Evolutionary conservation across 768 basidiomycete species (phyloP), one percentile per base, ranked within the genome.

Genomic region (Infundibulicybe gibba): DNA sequence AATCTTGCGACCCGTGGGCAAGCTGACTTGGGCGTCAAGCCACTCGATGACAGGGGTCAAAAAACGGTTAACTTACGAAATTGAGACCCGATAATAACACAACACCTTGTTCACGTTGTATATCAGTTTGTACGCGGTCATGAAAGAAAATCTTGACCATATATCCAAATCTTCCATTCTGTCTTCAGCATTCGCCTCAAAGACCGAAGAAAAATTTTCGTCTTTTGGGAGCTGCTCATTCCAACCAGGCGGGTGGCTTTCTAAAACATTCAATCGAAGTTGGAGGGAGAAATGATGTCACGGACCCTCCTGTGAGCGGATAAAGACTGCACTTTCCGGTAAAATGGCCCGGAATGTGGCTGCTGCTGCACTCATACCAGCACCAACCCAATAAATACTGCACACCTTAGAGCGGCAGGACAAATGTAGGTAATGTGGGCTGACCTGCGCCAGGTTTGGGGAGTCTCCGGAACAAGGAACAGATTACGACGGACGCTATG

Each of bases 161-260:
- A 85, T 39, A 85, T 72, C 58, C 80, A 81, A 11, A 80, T 54
- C 3, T 71, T 51, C 84, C 83, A 86, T 54, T 87, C 79, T 14
- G 54, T 60, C 62, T 69, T 81, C 19, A 85, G 64, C 81, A 85
- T 85, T 38, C 60, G 54, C 30, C 70, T 66, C 0, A 77, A 71
- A 57, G 85, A 83, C 39, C 54, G 67, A 13, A 85, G 19, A 70
- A 88, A 88, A 1, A 70, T 49, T 54, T 61, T 63, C 2, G 75
- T 76, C 62, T 80, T 76, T 47, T 68, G 49, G 6, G 55, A 52
- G 2, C 70, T 59, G 2, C 48, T 57, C 8, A 61, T 49, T 3
- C 76, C 75, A 3, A 34, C 53, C 12, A 17, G 42, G 38, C 37
- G 39, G 21, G 20, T 25, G 11, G 43, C 43, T 44, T 25, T 17